phyloP scores from a whole-genome alignment of 345 rosid genomes.

The Eucalyptus marginata region DNA sequence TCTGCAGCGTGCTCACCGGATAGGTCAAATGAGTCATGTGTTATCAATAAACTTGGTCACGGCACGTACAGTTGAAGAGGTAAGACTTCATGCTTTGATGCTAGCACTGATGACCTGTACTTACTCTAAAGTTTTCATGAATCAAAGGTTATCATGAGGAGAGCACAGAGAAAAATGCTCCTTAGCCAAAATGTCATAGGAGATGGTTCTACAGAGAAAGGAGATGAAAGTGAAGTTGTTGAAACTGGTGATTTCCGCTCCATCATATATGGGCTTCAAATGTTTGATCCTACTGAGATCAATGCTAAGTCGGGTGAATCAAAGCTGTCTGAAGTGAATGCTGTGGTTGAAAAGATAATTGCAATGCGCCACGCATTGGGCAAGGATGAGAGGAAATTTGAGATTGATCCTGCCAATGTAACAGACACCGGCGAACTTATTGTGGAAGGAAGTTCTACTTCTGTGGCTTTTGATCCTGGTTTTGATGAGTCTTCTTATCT shows the following conservation, averaged over 20 bases:
- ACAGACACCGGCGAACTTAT: neutral
- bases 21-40: constrained; percentile 85
- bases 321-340: constrained; percentile 36
- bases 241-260: constrained; percentile 52
- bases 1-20: constrained; percentile 85
- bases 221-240: constrained; percentile 33
- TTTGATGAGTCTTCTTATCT: constrained; percentile 81
- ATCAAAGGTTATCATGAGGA: constrained; percentile 60
- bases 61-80: constrained; percentile 65
- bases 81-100: constrained; percentile 4
- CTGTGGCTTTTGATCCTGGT: constrained; percentile 26
- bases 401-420: constrained; percentile 24
- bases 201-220: constrained; percentile 15
- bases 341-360: constrained; percentile 56
- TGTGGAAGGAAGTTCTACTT: constrained; percentile 11
- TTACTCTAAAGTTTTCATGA: neutral
- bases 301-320: constrained; percentile 23
- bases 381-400: constrained; percentile 37
- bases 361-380: constrained; percentile 39
- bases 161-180: constrained; percentile 74
- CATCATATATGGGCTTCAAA: constrained; percentile 60
- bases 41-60: constrained; percentile 73
- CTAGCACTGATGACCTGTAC: neutral
- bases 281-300: constrained; percentile 44
- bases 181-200: constrained; percentile 71